phyloP scores from a whole-genome alignment of 768 basidiomycete species.

The Lentinula sp. region DNA sequence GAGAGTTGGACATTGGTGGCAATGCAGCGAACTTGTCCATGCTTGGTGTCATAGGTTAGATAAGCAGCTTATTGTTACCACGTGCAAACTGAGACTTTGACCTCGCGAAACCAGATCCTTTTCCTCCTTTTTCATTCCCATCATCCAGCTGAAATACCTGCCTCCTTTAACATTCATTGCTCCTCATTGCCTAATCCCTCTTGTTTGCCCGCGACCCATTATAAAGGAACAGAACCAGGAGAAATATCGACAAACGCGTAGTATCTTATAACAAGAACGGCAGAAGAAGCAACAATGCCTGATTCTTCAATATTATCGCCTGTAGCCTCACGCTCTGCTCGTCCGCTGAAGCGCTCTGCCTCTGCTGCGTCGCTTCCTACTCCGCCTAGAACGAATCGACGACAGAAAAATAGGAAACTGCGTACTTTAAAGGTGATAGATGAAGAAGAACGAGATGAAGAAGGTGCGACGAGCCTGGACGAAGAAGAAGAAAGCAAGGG shows the following conservation, averaged over 20 bases:
- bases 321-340: conserved; percentile 12
- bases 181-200: neutral
- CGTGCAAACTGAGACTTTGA: neutral
- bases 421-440: conserved; percentile 12
- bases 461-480: conserved; percentile 9
- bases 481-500: neutral
- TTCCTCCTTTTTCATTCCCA: neutral
- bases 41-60: too few species aligned
- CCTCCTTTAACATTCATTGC: neutral
- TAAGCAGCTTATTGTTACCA: neutral
- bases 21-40: too few species aligned
- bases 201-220: neutral
- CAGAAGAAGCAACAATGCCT: neutral
- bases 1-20: too few species aligned
- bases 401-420: conserved; percentile 18
- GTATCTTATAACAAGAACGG: too few species aligned
- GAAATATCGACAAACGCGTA: too few species aligned
- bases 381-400: conserved; percentile 32
- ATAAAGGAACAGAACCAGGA: too few species aligned
- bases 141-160: neutral
- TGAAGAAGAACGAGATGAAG: conserved; percentile 8
- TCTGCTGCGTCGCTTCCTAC: conserved; percentile 38
- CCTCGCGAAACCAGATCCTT: neutral
- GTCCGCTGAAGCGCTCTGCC: conserved; percentile 22
- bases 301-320: neutral